These are phyloP conservation scores for Pythium brassicae DNA, from an alignment of 352 stramenopile species.

Conservation along the genomic window DNA sequence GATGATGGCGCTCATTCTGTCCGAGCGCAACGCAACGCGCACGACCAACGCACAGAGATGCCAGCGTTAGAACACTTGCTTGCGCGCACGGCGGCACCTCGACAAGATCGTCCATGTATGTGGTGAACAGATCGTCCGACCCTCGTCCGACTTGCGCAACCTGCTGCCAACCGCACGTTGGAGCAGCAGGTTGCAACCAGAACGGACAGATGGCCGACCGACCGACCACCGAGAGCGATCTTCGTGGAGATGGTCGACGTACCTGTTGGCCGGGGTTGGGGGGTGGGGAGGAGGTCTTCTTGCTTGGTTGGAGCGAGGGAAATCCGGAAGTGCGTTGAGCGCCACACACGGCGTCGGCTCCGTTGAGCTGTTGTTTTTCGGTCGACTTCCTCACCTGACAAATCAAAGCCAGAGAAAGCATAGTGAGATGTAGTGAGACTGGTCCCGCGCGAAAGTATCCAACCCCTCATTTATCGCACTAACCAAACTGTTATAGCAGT, in stretches of 20 bases:
- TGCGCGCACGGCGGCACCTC: no score
- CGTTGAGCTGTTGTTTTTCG: not conserved
- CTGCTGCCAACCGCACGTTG: no score
- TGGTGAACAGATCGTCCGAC: not conserved
- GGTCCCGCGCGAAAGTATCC: not conserved
- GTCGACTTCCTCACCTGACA: not conserved
- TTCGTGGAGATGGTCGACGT: not conserved
- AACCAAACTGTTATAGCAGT: not conserved
- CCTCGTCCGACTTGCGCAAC: no score
- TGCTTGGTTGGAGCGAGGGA: conserved; percentile 3
- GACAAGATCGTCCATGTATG: no score
- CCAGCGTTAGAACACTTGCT: conserved; percentile 5
- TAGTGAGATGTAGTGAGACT: not conserved
- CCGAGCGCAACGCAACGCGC: not conserved
- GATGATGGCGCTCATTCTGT: conserved; percentile 61
- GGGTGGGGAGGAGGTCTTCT: not conserved
- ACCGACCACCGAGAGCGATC: not conserved
- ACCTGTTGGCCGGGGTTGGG: not conserved
- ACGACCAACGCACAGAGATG: not conserved
- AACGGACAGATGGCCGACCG: not conserved
- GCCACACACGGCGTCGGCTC: conserved; percentile 3
- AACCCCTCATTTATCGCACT: not conserved
- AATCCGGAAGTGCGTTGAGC: conserved; percentile 7
- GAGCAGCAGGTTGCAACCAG: no score
- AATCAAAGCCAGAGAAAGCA: not conserved